Conservation (phyloP, 2,329 filamentous ascomycete species). For the Dissoconium aciculare region DNA sequence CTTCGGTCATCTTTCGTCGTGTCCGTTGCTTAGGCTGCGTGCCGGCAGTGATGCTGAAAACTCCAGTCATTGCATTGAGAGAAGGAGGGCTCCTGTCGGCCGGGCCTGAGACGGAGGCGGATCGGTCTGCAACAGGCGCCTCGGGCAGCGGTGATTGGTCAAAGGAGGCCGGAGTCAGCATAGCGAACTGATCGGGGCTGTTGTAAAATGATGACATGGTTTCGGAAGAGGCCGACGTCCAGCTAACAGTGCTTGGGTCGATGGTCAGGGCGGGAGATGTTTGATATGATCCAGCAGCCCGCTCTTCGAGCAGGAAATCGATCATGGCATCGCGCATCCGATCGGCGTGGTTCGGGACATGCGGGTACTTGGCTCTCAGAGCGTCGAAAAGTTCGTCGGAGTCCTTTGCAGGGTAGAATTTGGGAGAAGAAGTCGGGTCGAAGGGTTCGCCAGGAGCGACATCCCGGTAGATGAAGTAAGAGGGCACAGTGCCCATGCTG, state of each 20-base stretch:
- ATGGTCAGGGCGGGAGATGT: constrained; percentile 12
- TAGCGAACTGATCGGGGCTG: constrained; percentile 20
- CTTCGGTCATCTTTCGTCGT: constrained; percentile 25
- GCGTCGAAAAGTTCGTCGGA: constrained; percentile 28
- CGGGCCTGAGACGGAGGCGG: constrained; percentile 11
- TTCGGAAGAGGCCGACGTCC: constrained; percentile 20
- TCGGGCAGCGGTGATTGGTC: constrained; percentile 14
- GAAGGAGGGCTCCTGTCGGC: constrained; percentile 16
- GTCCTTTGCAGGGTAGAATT: constrained; percentile 26
- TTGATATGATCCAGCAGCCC: constrained; percentile 17
- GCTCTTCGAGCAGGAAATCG: constrained; percentile 25
- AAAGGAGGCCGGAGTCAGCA: constrained; percentile 18
- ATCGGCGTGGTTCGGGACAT: constrained; percentile 24
- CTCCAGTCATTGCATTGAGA: constrained; percentile 25
- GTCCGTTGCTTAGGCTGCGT: constrained; percentile 23
- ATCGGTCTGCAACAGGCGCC: constrained; percentile 11
- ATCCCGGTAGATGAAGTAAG: constrained; percentile 24
- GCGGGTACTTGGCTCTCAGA: constrained; percentile 22
- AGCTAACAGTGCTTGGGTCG: constrained; percentile 12
- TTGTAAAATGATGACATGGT: constrained; percentile 16
- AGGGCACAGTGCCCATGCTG: constrained; percentile 9
- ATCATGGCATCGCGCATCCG: constrained; percentile 27
- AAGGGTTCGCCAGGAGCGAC: constrained; percentile 16
- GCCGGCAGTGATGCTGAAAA: constrained; percentile 23
- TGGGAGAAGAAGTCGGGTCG: constrained; percentile 21